Evolutionary conservation across 345 rosid genomes (phyloP), one percentile per base, ranked within the genome.

Genomic region (Tarenaya hassleriana): DNA sequence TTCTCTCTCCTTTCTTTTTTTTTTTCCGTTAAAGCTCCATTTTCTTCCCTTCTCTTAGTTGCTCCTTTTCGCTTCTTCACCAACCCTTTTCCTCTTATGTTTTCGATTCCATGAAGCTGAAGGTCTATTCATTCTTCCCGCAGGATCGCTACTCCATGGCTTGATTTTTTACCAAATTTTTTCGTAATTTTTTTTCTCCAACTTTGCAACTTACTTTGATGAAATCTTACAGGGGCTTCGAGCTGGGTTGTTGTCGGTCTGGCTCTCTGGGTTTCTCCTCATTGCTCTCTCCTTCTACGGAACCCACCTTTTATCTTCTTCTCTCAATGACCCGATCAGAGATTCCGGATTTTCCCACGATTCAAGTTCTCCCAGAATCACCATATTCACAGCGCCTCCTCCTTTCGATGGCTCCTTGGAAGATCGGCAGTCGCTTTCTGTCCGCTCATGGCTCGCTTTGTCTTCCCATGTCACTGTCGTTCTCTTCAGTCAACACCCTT

Each of bases 391-490:
- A 1, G 76, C 86, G 7, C 78, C 85, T 34, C 13, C 45, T 41
- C 81, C 81, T 20, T 56, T 64, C 41, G 10, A 20, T 15, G 81
- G 75, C 33, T 69, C 81, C 8, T 18, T 52, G 0, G 68, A 16
- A 41, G 34, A 56, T 38, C 73, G 55, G 60, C 95, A 79, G 73
- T 53, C 67, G 4, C 47, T 78, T 10, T 72, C 75, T 54, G 39
- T 92, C 66, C 84, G 77, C 1, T 82, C 98, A 24, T 87, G 98
- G 96, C 90, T 87, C 50, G 77, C 77, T 71, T 70, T 85, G 67
- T 83, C 95, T n/a, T 68, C 88, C 6, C 71, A 70, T 41, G 29
- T 92, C 67, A 66, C 52, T 0, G 84, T 87, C 53, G 74, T 87
- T 46, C 62, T 87, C 20, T 83, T 92, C 67, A 81, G 73, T 53